Base-by-base conservation (phyloP, 805 yeast genomes). In the Saccharomyces cerevisiae region DNA sequence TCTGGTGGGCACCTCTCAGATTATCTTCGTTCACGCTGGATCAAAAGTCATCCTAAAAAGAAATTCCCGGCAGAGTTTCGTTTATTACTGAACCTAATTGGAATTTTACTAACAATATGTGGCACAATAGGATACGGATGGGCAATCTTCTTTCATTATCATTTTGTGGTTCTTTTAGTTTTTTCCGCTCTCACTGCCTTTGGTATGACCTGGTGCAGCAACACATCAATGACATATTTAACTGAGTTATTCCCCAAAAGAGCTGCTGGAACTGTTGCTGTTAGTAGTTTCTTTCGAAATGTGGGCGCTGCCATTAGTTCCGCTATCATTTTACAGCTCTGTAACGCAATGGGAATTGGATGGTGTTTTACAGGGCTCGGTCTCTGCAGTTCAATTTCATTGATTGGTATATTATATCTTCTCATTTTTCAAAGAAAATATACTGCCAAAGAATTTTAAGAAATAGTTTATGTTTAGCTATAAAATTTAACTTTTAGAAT, bases 281-380 rank as follows among this genome's bases (percentile, higher is more conserved):
- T 80, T 48, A 80, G 80, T 1, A 80, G 80, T 55, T 68, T 78
- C 51, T 73, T 79, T 61, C 72, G 85, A 60, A 80, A 80, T 57
- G 59, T 73, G 2, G 80, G 81, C 0, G 84, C 85, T 1, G 81
- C 82, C 1, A 69, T 79, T 0, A 76, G 82, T 30, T 76, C 84
- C 0, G 78, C 73, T 0, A 67, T 78, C 4, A 71, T 79, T 14
- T 70, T 75, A 14, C 70, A 56, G 5, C 52, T 74, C 14, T 64
- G 68, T 13, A 50, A 59, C 13, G 57, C 56, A 28, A 73, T 72
- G 77, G 82, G 82, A 0, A 69, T 69, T 53, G 82, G 82, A 0
- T 79, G 82, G 82, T 77, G 81, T 55, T 80, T 79, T 55, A 77
- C 81, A 0, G 82, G 81, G 0, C 61, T 79, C n/a, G 81, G 77